These are phyloP conservation scores for Leccinum uliginosum DNA, from an alignment of 768 basidiomycete species.

Conservation along the genomic window DNA sequence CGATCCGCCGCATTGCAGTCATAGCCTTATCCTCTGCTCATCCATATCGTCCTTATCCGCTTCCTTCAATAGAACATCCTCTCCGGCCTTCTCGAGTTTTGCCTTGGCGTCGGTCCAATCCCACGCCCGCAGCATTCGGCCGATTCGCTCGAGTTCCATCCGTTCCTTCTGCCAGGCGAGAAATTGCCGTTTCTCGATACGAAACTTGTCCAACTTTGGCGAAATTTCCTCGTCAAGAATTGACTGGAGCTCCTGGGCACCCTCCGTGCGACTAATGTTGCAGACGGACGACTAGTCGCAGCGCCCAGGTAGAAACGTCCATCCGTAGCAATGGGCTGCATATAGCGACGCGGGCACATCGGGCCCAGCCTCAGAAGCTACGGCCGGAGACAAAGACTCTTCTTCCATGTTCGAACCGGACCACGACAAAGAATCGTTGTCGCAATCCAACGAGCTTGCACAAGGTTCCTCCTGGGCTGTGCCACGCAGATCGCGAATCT, in stretches of 20 bases:
- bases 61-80: constrained; percentile 48
- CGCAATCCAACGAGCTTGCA: too few relatives aligned
- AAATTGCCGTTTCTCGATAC: constrained; percentile 83
- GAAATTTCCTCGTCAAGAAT: constrained; percentile 86
- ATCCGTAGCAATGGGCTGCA: too few relatives aligned
- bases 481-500: too few relatives aligned
- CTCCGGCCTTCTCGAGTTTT: constrained; percentile 50
- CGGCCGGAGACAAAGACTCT: too few relatives aligned
- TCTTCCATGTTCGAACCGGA: too few relatives aligned
- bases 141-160: constrained; percentile 82
- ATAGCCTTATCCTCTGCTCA: constrained; percentile 47
- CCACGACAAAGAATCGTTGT: too few relatives aligned
- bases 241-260: constrained; percentile 81
- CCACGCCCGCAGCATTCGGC: constrained; percentile 76
- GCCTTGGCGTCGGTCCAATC: constrained; percentile 73
- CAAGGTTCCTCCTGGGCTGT: too few relatives aligned
- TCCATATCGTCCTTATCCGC: constrained; percentile 45
- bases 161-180: constrained; percentile 87
- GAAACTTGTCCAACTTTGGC: constrained; percentile 88
- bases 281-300: too few relatives aligned
- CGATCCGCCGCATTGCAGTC: constrained; percentile 66
- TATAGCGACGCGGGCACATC: too few relatives aligned
- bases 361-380: too few relatives aligned
- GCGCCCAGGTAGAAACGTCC: too few relatives aligned
- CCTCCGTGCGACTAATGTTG: too few relatives aligned